Evolutionary conservation across 2,329 filamentous ascomycete species (phyloP).

Genomic region (Aspergillus fumigatiaffinis): DNA sequence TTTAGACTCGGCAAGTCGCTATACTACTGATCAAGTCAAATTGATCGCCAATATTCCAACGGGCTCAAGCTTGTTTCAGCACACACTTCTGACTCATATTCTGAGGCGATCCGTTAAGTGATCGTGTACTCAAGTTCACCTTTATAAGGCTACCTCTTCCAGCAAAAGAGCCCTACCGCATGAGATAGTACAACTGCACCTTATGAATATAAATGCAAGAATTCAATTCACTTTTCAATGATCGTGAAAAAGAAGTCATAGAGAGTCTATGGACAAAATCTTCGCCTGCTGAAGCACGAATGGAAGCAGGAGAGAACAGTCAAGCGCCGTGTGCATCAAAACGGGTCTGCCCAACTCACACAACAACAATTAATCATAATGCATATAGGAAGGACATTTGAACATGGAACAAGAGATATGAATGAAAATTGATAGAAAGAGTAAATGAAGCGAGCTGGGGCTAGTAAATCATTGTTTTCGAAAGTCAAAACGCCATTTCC

Average conservation of each 20-base stretch:
- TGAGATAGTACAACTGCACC: background rate
- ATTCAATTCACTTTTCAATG: background rate
- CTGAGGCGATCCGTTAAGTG: background rate
- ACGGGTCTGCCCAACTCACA: background rate
- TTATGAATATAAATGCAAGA: background rate
- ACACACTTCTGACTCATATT: background rate
- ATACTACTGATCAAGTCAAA: too few relatives aligned
- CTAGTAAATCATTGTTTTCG: slow-evolving; percentile 14
- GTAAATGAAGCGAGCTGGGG: slow-evolving; percentile 7
- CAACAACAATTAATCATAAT: background rate
- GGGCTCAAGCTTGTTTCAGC: background rate
- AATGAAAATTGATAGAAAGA: slow-evolving; percentile 1
- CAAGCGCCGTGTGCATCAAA: background rate
- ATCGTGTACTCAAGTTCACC: background rate
- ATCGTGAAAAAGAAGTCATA: background rate
- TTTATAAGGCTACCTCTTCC: background rate
- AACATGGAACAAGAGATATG: background rate
- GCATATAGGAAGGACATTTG: background rate
- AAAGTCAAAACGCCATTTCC: slow-evolving; percentile 31
- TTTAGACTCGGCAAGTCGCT: too few relatives aligned
- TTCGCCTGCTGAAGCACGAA: background rate
- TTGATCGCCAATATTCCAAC: background rate
- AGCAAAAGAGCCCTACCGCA: background rate
- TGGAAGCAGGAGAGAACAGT: background rate
- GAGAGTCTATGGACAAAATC: background rate